These are phyloP conservation scores for Rhizopogon roseolus DNA, from an alignment of 768 basidiomycete genomes.

Conservation along the genomic window DNA sequence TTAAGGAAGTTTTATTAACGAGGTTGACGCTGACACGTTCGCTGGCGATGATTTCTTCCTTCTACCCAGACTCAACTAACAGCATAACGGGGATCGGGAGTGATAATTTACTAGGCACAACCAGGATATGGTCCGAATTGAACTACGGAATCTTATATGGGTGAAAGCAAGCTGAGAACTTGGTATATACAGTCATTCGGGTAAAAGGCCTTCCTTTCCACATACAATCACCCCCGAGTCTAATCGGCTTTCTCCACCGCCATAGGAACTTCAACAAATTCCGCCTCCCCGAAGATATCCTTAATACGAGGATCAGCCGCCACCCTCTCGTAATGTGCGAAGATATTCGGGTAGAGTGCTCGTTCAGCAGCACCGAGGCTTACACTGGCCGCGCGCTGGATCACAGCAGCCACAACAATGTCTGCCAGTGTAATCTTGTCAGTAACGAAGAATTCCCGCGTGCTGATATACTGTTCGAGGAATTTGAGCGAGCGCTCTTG, in stretches of 20 bases:
- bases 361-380: slow-evolving; percentile 24
- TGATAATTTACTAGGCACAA: too few relatives aligned
- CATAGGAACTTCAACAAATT: slow-evolving; percentile 14
- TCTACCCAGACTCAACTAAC: slow-evolving; percentile 20
- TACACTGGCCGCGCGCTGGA: slow-evolving; percentile 14
- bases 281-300: slow-evolving; percentile 11
- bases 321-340: slow-evolving; percentile 21
- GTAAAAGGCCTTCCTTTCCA: not conserved
- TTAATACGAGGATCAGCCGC: slow-evolving; percentile 11
- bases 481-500: slow-evolving; percentile 17
- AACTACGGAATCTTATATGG: too few relatives aligned
- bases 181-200: not conserved
- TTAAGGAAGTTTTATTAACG: slow-evolving; percentile 68
- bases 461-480: slow-evolving; percentile 21
- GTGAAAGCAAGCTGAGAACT: too few relatives aligned
- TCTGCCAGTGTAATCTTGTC: slow-evolving; percentile 22
- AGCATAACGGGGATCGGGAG: too few relatives aligned
- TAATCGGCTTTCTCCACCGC: slow-evolving; percentile 2
- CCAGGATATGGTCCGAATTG: too few relatives aligned
- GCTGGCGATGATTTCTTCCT: slow-evolving; percentile 20
- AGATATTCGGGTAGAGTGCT: slow-evolving; percentile 17
- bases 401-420: slow-evolving; percentile 17
- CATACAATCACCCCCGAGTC: not conserved
- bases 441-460: slow-evolving; percentile 17
- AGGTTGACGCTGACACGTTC: slow-evolving; percentile 43